Evolutionary conservation across 2,329 filamentous ascomycete genomes (phyloP).

Genomic region (Arthrobotrys sinensis): DNA sequence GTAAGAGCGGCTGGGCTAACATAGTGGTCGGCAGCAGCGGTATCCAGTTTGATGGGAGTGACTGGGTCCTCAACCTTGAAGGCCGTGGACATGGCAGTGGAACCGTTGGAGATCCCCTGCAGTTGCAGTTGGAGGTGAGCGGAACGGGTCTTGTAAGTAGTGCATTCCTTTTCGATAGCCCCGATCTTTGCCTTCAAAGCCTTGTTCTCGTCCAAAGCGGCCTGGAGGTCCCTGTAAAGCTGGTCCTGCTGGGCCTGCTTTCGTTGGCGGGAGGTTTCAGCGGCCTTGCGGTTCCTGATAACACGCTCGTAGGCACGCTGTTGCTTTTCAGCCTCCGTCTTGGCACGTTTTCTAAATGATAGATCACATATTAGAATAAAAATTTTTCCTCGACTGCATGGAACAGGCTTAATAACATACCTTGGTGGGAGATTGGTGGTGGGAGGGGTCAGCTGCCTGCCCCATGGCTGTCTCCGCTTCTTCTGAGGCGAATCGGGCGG

Average conservation of each 20-base stretch:
- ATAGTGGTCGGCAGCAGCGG: constrained; percentile 36
- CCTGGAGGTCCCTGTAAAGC: constrained; percentile 42
- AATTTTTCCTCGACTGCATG: not conserved
- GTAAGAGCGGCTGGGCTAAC: constrained; percentile 50
- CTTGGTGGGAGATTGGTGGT: constrained; percentile 95
- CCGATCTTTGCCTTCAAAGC: constrained; percentile 43
- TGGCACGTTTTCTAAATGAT: constrained; percentile 85
- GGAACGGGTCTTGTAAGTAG: constrained; percentile 38
- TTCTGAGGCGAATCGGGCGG: constrained; percentile 67
- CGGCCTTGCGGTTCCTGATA: constrained; percentile 92
- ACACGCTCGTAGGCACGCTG: constrained; percentile 96
- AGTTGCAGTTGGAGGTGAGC: constrained; percentile 46
- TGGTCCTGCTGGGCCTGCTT: constrained; percentile 71
- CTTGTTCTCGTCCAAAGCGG: constrained; percentile 47
- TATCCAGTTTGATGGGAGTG: constrained; percentile 34
- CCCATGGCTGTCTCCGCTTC: constrained; percentile 98
- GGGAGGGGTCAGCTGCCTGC: constrained; percentile 92
- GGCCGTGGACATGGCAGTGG: constrained; percentile 26
- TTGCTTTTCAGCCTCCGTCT: constrained; percentile 98
- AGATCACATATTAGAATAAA: constrained; percentile 62
- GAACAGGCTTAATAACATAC: constrained; percentile 68
- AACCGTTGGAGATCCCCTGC: constrained; percentile 41
- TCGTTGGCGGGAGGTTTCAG: constrained; percentile 93
- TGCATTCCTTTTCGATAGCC: constrained; percentile 44
- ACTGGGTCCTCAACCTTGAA: constrained; percentile 45